Base-by-base conservation (phyloP, 495 filamentous ascomycete species). In the Penicillium lagena region DNA sequence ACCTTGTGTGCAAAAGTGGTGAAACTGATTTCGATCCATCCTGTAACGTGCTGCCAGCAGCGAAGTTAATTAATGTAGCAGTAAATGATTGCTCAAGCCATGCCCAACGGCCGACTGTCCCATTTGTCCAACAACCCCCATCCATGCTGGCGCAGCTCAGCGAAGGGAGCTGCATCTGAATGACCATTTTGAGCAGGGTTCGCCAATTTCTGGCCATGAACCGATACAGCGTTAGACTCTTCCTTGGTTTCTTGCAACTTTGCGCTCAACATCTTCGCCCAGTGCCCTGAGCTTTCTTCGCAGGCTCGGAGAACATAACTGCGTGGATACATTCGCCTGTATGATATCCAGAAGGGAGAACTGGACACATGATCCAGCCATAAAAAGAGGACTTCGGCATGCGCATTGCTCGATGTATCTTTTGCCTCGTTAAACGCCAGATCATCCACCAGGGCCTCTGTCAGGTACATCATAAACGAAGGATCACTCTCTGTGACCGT, bases 291-390 rank as follows among this genome's bases (percentile, higher is more conserved):
- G 35, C 41, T 56, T 34, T 52, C 59, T 35, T 60, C 47, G 43
- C 68, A 71, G n/a, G 52, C 56, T 29, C 55, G 52, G 2, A 49
- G 51, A 7, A 72, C 42, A 45, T 73, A 73, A 7, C 47, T 50
- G 29, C 49, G 47, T 1, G 70, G 65, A n/a, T 62, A 54, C 7
- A 57, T 42, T 15, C 47, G 51, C 15, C 54, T 50, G 17, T 48
- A 41, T 12, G 51, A 52, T 30, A 50, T 53, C 68, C 68, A 73
- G 6, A 48, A 37, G 9, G 59, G 13, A n/a, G 67, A 67, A 11
- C 50, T 52, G 15, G 68, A 45, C 7, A 73, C 55, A 48, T 73
- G 67, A 34, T 58, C 62, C 42, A 73, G 50, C 70, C 70, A 73
- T 29, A 64, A 45, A 39, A 58, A 73, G 7, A 63, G 36, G 3